Evolutionary conservation across 2,329 filamentous ascomycete species (phyloP), one percentile per base, ranked within the genome.

Genomic region (Rasamsonia emersonii): DNA sequence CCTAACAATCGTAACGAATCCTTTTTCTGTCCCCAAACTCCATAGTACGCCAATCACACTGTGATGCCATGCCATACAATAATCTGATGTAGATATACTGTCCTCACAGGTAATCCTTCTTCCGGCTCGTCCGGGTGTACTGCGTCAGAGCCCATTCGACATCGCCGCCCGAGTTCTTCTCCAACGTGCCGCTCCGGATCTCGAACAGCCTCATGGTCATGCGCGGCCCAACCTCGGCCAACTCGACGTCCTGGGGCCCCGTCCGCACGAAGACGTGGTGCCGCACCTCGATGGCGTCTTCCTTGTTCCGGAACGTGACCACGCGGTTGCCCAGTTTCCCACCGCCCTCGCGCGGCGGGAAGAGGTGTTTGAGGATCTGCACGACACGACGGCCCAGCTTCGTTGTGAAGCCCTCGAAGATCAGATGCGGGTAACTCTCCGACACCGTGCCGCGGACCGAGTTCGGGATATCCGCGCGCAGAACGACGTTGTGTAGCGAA

Each of bases 131-230:
- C 45, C 91, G 73, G 6, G 89, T 98, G 59, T 94, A 98, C 54
- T 95, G 89, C 40, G 85, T 93, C 42, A 98, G 69, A 42, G 91
- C 82, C 91, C 91, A 98, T 62, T 98, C 91, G 4, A 93, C 78
- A 60, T 98, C 91, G 3, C 89, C 89, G 45, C 93, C 84, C 59
- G 93, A 93, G 51, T 88, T 59, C 40, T 66, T 93, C 54, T 96
- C 91, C 38, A 95, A 66, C 3, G 89, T 93, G 10, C 91, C 89
- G 32, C 80, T 81, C 28, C 88, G 73, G 40, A 98, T 94, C 64
- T 96, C 86, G 53, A 96, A 98, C 32, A 86, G 67, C 45, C 86
- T 73, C 86, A 96, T 91, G n/a, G 86, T 94, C 85, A 96, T 94
- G 36, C 91, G 73, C 1, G 91, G 91, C 0, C 89, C 86, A 30